Conservation (phyloP, 805 yeast genomes). For the Starmerella geochares region DNA sequence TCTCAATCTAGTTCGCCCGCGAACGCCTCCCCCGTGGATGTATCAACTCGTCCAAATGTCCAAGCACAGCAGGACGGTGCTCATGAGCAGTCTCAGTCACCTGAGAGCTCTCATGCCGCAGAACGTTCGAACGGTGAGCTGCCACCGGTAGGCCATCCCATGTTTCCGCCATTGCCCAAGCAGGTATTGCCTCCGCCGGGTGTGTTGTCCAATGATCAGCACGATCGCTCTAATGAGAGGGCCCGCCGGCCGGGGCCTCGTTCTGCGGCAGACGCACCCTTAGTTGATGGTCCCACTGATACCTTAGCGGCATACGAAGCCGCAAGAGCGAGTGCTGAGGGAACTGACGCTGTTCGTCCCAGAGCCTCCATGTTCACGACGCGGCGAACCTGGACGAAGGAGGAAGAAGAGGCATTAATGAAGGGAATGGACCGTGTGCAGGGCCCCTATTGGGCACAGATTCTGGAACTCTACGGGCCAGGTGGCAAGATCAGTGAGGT, state of each 20-base stretch:
- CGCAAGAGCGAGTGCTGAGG: slow-evolving; percentile 25
- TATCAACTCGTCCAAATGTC: not conserved
- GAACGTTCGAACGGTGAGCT: not conserved
- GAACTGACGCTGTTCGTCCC: slow-evolving; percentile 24
- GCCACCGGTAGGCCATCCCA: slow-evolving; percentile 18
- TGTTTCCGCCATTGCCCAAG: slow-evolving; percentile 23
- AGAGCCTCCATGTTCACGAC: slow-evolving; percentile 25
- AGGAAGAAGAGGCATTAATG: slow-evolving; percentile 75
- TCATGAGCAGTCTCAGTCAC: not conserved
- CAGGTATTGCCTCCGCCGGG: slow-evolving; percentile 20
- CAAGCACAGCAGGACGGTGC: not conserved
- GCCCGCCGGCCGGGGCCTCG: slow-evolving; percentile 13
- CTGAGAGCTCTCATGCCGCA: not conserved
- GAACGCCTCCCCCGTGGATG: not conserved
- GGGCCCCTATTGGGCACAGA: slow-evolving; percentile 93
- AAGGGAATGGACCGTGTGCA: slow-evolving; percentile 62
- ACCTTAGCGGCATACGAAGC: slow-evolving; percentile 28
- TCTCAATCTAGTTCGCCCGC: not conserved
- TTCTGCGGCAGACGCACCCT: slow-evolving; percentile 6
- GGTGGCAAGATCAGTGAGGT: slow-evolving; percentile 82
- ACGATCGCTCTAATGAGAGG: slow-evolving; percentile 3
- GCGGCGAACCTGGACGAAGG: slow-evolving; percentile 74
- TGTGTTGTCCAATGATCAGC: not conserved
- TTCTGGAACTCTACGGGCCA: slow-evolving; percentile 81
- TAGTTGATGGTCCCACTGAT: slow-evolving; percentile 16